Conservation (phyloP, 176 grass and related monocot species). For the Oryza officinalis region DNA sequence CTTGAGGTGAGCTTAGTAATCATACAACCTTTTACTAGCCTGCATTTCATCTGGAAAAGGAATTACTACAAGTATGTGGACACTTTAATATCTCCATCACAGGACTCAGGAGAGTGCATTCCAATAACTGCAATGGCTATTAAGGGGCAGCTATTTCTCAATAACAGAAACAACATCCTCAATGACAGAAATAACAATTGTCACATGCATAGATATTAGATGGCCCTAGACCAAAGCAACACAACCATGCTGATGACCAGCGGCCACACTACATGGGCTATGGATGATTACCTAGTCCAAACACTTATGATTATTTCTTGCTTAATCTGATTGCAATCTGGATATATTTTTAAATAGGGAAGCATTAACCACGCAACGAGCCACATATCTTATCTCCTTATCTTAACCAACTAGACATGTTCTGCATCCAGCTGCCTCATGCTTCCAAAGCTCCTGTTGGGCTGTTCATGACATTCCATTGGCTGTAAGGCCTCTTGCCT, state of each 20-base stretch:
- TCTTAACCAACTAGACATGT: not conserved
- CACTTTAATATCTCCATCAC: not conserved
- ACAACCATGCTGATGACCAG: not conserved
- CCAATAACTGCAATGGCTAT: not conserved
- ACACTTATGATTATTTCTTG: not conserved
- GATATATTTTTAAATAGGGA: too few relatives aligned
- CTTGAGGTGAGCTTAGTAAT: conserved; percentile 60
- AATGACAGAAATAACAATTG: not conserved
- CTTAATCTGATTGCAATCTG: not conserved
- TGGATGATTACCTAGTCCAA: not conserved
- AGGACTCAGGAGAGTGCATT: conserved; percentile 14
- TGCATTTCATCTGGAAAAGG: conserved; percentile 23
- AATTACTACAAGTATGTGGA: conserved; percentile 9
- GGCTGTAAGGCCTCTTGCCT: not conserved
- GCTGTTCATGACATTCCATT: not conserved
- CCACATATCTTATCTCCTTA: not conserved
- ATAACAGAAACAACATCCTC: not conserved
- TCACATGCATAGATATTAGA: not conserved
- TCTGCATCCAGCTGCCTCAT: not conserved
- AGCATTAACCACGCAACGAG: not conserved
- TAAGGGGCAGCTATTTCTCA: not conserved
- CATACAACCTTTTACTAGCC: not conserved
- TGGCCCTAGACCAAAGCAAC: not conserved
- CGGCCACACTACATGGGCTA: not conserved
- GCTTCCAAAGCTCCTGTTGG: not conserved